Percentiles rank a stretch among this genome's conserved stretches.
phyloP scores from a whole-genome alignment of 2,329 filamentous ascomycete species.

The Xylaria sp. region DNA sequence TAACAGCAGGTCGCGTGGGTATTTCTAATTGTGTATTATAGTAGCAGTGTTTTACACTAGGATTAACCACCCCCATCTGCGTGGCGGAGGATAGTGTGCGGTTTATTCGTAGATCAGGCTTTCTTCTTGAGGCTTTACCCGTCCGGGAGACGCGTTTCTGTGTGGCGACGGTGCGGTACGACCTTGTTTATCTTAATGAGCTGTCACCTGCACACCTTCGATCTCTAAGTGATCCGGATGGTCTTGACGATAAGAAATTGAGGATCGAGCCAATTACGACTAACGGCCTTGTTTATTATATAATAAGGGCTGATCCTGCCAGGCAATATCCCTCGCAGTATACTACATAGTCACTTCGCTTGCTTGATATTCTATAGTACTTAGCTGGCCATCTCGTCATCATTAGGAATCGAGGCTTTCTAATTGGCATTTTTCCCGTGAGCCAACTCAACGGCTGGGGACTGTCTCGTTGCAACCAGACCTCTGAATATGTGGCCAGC shows the following conservation, averaged over 20 bases:
- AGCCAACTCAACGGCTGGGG: not conserved
- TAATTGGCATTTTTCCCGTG: not conserved
- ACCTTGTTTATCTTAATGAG: not conserved
- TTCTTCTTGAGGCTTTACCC: not conserved
- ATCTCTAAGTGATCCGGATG: not conserved
- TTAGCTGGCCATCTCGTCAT: not conserved
- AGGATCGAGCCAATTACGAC: not conserved
- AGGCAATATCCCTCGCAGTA: not conserved
- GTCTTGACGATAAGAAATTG: not conserved
- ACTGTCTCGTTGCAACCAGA: not conserved
- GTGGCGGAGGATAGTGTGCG: not conserved
- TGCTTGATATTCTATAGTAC: not conserved
- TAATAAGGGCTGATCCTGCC: not conserved
- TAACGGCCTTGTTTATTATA: not conserved
- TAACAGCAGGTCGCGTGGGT: not conserved
- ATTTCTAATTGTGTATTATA: not conserved
- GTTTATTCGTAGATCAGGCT: not conserved
- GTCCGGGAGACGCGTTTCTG: not conserved
- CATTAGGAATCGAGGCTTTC: not conserved
- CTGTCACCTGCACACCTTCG: not conserved
- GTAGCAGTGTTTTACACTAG: not conserved
- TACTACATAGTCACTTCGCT: not conserved
- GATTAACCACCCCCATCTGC: conserved; percentile 1
- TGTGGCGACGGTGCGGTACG: not conserved
- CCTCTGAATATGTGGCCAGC: no score